Evolutionary conservation across 2,329 filamentous ascomycete species (phyloP).

Genomic region (Colletotrichum theobromicola): DNA sequence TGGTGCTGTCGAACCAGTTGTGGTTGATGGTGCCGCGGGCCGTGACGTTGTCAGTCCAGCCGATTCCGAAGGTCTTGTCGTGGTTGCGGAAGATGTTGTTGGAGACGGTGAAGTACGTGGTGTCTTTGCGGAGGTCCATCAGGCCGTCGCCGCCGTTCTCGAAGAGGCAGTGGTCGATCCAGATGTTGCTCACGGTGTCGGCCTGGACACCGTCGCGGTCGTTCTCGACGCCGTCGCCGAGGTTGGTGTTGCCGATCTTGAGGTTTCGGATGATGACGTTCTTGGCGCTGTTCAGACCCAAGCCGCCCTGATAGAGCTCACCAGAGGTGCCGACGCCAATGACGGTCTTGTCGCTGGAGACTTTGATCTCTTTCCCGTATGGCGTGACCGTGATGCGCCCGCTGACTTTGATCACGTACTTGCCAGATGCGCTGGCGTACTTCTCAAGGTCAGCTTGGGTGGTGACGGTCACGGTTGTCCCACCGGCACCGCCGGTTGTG

Average conservation of each 20-base stretch:
- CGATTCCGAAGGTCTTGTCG: slow-evolving; percentile 24
- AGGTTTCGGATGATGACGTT: slow-evolving; percentile 27
- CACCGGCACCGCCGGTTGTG: slow-evolving; percentile 26
- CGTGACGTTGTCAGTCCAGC: slow-evolving; percentile 23
- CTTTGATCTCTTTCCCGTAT: slow-evolving; percentile 26
- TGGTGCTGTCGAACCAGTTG: slow-evolving; percentile 23
- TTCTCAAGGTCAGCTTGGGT: slow-evolving; percentile 27
- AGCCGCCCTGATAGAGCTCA: slow-evolving; percentile 19
- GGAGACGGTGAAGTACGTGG: slow-evolving; percentile 24
- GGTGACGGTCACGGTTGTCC: slow-evolving; percentile 23
- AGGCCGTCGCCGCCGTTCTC: slow-evolving; percentile 21
- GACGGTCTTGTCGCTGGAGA: slow-evolving; percentile 25
- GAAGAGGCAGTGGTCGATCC: slow-evolving; percentile 24
- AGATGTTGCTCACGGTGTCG: slow-evolving; percentile 22
- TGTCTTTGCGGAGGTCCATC: slow-evolving; percentile 21
- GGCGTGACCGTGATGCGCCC: slow-evolving; percentile 27
- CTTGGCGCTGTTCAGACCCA: slow-evolving; percentile 15
- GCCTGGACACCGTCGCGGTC: slow-evolving; percentile 20
- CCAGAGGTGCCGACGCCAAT: slow-evolving; percentile 21
- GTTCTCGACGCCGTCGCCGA: slow-evolving; percentile 2
- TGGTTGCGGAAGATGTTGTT: slow-evolving; percentile 25
- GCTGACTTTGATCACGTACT: slow-evolving; percentile 28
- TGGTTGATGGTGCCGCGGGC: slow-evolving; percentile 19
- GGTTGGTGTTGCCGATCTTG: slow-evolving; percentile 15
- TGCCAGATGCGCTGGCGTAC: slow-evolving; percentile 24